These are phyloP conservation scores for Diutina mesorugosa DNA, from an alignment of 1,139 yeast genomes.

Conservation along the genomic window DNA sequence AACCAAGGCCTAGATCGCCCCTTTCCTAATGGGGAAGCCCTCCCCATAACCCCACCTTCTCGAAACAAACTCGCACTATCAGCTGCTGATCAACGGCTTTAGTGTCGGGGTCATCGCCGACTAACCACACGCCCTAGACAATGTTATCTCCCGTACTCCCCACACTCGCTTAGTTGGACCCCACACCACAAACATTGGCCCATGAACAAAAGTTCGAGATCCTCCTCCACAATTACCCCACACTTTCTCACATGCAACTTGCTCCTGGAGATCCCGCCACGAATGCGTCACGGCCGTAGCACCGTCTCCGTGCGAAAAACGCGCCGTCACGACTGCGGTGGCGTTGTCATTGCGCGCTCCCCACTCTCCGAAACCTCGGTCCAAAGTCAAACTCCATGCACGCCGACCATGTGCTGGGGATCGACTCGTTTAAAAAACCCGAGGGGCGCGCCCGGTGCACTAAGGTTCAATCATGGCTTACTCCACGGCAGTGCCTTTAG, in stretches of 20 bases:
- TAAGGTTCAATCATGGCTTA: background rate
- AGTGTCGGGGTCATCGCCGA: no score
- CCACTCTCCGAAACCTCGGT: background rate
- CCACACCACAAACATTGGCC: background rate
- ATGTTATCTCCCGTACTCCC: background rate
- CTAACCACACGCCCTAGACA: no score
- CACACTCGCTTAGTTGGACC: background rate
- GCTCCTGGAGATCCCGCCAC: background rate
- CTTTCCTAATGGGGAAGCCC: no score
- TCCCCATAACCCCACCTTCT: no score
- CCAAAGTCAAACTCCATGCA: background rate
- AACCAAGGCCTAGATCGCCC: no score
- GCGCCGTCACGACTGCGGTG: no score
- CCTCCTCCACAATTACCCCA: background rate
- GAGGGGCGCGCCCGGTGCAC: background rate
- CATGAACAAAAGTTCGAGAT: background rate
- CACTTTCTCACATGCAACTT: background rate
- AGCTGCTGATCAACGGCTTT: no score
- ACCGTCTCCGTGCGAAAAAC: no score
- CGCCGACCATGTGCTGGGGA: background rate
- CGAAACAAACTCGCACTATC: no score
- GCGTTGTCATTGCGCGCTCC: background rate
- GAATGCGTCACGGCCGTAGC: background rate
- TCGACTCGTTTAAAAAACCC: background rate
- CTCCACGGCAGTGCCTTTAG: background rate